Conservation (phyloP, 1,284 basidiomycete species). For the Rhodotorula sp. region DNA sequence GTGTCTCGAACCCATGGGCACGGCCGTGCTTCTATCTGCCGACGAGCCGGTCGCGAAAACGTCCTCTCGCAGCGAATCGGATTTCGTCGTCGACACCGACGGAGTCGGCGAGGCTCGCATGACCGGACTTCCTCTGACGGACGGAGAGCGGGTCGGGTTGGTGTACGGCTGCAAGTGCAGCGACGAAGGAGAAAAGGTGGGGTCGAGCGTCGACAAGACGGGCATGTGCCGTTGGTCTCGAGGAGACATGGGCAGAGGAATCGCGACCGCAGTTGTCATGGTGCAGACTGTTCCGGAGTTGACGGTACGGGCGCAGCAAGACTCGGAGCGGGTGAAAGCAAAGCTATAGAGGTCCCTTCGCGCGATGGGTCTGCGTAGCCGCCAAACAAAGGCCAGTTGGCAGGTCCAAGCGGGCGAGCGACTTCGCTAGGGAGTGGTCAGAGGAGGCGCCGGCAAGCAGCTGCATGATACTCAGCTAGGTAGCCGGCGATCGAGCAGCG, state of each 20-base stretch:
- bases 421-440: no score
- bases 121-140: no score
- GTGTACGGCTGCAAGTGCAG: slow-evolving; percentile 27
- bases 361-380: background rate
- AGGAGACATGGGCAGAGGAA: slow-evolving; percentile 8
- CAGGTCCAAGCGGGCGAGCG: no score
- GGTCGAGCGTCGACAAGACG: slow-evolving; percentile 33
- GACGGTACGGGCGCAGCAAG: background rate
- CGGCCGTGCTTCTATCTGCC: background rate
- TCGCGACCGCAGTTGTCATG: slow-evolving; percentile 21
- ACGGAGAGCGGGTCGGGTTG: background rate
- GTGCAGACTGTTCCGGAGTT: no score
- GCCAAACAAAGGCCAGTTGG: no score
- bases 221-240: slow-evolving; percentile 12
- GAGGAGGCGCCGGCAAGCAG: no score
- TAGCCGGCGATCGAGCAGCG: background rate
- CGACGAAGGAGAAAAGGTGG: slow-evolving; percentile 22
- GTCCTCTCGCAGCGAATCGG: background rate
- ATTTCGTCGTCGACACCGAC: background rate
- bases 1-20: slow-evolving; percentile 29
- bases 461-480: background rate
- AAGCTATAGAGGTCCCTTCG: background rate
- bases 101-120: background rate
- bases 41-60: background rate
- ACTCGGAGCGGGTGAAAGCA: background rate